phyloP scores from a whole-genome alignment of 106 monocot genomes.

The Dioscorea zingiberensis region DNA sequence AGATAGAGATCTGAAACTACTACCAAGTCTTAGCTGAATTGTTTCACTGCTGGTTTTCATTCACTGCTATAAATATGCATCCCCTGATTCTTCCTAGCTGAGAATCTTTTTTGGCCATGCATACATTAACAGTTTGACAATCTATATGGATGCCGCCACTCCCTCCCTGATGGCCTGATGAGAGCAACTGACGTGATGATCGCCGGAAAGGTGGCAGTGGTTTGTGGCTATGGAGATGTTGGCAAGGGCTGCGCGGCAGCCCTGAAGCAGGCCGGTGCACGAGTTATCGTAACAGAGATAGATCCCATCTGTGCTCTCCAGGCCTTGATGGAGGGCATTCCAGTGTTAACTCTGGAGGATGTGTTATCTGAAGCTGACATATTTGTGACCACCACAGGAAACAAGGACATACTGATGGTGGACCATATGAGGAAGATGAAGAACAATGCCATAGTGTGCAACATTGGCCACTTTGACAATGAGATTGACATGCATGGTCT shows the following conservation, averaged over 20 bases:
- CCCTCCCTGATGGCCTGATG: conserved; percentile 84
- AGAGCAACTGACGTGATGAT: conserved; percentile 91
- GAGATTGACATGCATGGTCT: conserved; percentile 91
- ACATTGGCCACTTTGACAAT: conserved; percentile 93
- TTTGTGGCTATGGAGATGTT: conserved; percentile 77
- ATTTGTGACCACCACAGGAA: conserved; percentile 86
- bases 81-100: no score
- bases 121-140: conserved; percentile 62
- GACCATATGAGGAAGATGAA: conserved; percentile 97
- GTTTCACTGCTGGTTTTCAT: no score
- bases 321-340: conserved; percentile 82
- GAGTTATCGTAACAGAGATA: conserved; percentile 77
- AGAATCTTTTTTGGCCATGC: no score
- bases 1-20: no score
- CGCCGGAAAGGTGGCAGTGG: conserved; percentile 78
- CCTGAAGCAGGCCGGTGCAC: conserved; percentile 85
- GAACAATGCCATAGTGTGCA: conserved; percentile 97
- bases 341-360: conserved; percentile 62
- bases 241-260: conserved; percentile 86
- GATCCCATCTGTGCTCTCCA: conserved; percentile 93
- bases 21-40: no score
- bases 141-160: conserved; percentile 87
- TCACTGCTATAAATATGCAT: no score
- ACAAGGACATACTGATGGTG: conserved; percentile 97
- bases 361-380: conserved; percentile 68